Base-by-base conservation (phyloP, 2,329 filamentous ascomycete species). In the Paecilomyces dactylethromorphus region DNA sequence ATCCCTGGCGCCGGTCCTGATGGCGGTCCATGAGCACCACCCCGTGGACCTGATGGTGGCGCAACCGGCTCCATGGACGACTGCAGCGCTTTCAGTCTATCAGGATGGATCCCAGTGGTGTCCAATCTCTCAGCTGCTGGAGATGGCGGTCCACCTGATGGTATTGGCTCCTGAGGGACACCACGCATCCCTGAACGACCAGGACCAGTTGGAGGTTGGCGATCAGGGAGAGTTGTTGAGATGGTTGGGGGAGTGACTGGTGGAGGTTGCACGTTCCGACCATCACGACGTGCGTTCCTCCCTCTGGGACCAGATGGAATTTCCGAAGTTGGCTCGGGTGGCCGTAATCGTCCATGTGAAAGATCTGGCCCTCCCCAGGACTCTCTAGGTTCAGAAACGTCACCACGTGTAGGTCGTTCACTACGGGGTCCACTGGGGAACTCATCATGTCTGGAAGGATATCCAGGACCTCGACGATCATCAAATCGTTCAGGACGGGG, bases 271-370 rank as follows among this genome's bases (percentile, higher is more conserved):
- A 73, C 64, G 11, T 73, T 76, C 45, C 78, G 74, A n/a, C 71
- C 72, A 60, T 69, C 69, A 11, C 68, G 69, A 57, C 68, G 61
- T n/a, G 67, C 63, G 57, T 71, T 74, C 60, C 73, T 76, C 33
- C 75, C 74, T 59, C 81, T 76, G 56, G 84, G 84, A 1, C 83
- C 84, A 45, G 81, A 82, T 24, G 84, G 83, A 55, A 75, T 78
- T 21, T 85, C 75, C 24, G 66, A 58, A 55, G 67, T 59, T 73
- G 72, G n/a, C 74, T 70, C 21, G 65, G 65, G 32, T 65, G 65
- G 52, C 62, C 65, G 33, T 70, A 69, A 22, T 80, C 78, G 55
- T 78, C 80, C 80, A 68, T 80, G 75, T 53, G 69, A 76, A 63
- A 77, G 69, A 63, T 83, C 75, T 31, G 71, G 66, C 2, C 74